phyloP scores from a whole-genome alignment of 305 asterid species.

The Solanum aculeatissimum region DNA sequence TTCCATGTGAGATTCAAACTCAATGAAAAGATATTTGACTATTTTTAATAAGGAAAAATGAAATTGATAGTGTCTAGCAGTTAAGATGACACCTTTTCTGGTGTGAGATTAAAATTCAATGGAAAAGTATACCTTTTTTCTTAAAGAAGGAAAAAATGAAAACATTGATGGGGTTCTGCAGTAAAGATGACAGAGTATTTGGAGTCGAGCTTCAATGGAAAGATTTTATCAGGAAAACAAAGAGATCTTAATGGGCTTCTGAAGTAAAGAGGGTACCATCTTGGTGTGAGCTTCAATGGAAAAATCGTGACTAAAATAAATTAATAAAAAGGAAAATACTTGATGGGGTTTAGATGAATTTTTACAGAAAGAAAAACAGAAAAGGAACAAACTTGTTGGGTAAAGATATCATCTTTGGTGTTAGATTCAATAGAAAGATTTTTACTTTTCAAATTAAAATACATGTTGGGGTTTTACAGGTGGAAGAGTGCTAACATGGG shows the following conservation, averaged over 20 bases:
- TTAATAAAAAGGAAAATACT: not conserved
- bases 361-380: not conserved
- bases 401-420: not conserved
- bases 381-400: not conserved
- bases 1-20: not conserved
- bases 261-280: not conserved
- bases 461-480: constrained; percentile 23
- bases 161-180: not conserved
- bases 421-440: not conserved
- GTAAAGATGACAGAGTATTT: not conserved
- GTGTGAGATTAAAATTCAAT: not conserved
- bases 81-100: not conserved
- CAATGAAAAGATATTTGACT: not conserved
- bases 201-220: not conserved
- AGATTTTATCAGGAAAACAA: not conserved
- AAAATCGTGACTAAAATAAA: not conserved
- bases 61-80: not conserved
- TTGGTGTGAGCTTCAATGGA: not conserved
- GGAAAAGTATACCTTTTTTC: not conserved
- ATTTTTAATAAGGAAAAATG: not conserved
- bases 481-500: constrained; percentile 84
- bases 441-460: not conserved
- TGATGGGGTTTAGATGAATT: not conserved
- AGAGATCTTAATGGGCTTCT: not conserved
- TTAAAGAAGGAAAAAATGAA: not conserved